phyloP scores from a whole-genome alignment of 2,329 filamentous ascomycete genomes.

The Botryotinia convoluta region DNA sequence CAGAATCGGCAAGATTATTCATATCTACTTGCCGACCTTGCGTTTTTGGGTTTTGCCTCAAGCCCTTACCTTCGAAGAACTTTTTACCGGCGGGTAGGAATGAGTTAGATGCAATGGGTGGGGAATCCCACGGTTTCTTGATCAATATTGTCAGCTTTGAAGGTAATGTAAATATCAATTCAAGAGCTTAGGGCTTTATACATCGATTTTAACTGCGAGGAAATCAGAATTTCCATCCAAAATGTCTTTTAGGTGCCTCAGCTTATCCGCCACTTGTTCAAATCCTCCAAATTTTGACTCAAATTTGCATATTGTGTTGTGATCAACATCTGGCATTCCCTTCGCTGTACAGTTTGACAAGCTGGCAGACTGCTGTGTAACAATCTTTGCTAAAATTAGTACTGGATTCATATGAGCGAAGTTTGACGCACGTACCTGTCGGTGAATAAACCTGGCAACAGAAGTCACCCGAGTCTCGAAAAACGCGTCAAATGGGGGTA shows the following conservation, averaged over 20 bases:
- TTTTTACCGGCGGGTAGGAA: not conserved
- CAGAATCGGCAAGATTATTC: not conserved
- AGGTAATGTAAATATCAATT: not conserved
- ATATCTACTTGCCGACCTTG: not conserved
- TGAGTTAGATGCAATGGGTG: not conserved
- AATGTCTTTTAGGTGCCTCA: not conserved
- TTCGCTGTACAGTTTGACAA: not conserved
- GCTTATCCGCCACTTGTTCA: not conserved
- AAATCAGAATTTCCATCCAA: not conserved
- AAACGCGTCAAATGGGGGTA: not conserved
- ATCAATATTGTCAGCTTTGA: not conserved
- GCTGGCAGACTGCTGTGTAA: not conserved
- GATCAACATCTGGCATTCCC: not conserved
- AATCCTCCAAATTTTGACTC: constrained; percentile 4
- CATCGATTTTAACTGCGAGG: not conserved
- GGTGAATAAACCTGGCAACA: not conserved
- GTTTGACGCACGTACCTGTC: not conserved
- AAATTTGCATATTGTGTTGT: constrained; percentile 8
- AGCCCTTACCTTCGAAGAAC: not conserved
- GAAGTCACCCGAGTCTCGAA: not conserved
- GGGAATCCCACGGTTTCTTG: not conserved
- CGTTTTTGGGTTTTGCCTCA: not conserved
- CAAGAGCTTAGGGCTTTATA: not conserved
- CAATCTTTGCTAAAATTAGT: not conserved
- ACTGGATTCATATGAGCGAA: not conserved